Percentiles rank a stretch among this genome's conserved stretches.
Conservation (phyloP, 2,329 filamentous ascomycete species). For the Phialophora macrospora region DNA sequence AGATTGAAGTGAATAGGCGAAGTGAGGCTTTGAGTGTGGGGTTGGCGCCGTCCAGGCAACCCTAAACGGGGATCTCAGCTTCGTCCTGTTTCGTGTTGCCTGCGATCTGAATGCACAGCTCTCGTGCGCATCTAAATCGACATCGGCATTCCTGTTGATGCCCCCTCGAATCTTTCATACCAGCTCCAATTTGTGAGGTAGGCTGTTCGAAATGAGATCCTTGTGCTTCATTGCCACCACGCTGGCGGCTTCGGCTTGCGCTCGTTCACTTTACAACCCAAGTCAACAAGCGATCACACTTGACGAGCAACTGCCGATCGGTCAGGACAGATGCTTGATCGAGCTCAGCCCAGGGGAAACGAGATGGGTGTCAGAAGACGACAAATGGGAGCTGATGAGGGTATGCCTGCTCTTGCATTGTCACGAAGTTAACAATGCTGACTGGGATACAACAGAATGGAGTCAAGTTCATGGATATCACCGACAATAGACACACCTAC, state of each 20-base stretch:
- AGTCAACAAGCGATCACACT: constrained; percentile 43
- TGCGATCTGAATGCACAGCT: background rate
- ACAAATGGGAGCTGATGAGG: constrained; percentile 89
- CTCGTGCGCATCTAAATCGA: background rate
- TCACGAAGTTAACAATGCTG: constrained; percentile 23
- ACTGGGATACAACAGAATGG: constrained; percentile 66
- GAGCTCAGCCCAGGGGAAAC: constrained; percentile 84
- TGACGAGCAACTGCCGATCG: constrained; percentile 11
- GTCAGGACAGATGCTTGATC: constrained; percentile 69
- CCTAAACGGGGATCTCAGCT: background rate
- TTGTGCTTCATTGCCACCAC: constrained; percentile 44
- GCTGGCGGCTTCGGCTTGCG: constrained; percentile 44
- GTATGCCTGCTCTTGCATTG: constrained; percentile 56
- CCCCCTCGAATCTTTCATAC: background rate
- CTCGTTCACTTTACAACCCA: constrained; percentile 38
- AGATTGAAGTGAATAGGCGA: background rate
- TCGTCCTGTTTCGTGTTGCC: background rate
- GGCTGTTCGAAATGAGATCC: constrained; percentile 45
- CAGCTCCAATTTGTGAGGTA: background rate
- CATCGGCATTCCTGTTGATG: background rate
- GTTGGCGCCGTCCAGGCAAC: background rate
- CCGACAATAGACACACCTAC: constrained; percentile 71
- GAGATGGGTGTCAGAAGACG: constrained; percentile 86
- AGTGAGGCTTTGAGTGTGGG: background rate
- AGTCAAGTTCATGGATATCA: constrained; percentile 93